phyloP scores from a whole-genome alignment of 1,284 basidiomycete species.

The Ustilago tritici region DNA sequence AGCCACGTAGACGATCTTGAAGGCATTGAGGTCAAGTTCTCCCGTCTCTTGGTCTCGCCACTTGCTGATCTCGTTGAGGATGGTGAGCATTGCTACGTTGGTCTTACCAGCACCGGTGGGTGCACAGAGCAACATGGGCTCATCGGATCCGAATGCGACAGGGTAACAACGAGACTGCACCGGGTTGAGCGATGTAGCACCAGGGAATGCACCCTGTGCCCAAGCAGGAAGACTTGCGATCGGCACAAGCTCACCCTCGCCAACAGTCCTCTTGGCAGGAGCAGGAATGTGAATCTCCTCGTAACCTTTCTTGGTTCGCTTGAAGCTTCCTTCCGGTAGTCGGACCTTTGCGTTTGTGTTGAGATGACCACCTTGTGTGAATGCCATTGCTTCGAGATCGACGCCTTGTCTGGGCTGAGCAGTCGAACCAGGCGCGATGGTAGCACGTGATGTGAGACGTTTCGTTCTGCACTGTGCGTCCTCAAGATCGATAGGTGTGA shows the following conservation, averaged over 20 bases:
- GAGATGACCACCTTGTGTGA: conserved; percentile 92
- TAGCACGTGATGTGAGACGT: conserved; percentile 83
- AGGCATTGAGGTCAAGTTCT: conserved; percentile 85
- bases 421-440: conserved; percentile 86
- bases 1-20: conserved; percentile 98
- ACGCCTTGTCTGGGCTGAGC: conserved; percentile 84
- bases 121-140: conserved; percentile 94
- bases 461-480: conserved; percentile 68
- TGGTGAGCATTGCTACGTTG: conserved; percentile 90
- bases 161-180: conserved; percentile 80
- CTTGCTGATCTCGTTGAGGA: conserved; percentile 66
- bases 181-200: conserved; percentile 84
- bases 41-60: conserved; percentile 80
- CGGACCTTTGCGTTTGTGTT: conserved; percentile 99
- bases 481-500: conserved; percentile 82
- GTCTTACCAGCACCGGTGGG: conserved; percentile 99
- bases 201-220: conserved; percentile 73
- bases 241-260: conserved; percentile 79
- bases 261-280: conserved; percentile 79
- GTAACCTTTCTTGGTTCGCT: conserved; percentile 94
- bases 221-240: conserved; percentile 84
- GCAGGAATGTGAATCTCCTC: conserved; percentile 98
- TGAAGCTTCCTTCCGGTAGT: conserved; percentile 96
- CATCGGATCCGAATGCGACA: conserved; percentile 88
- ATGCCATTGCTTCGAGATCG: conserved; percentile 94